Evolutionary conservation across 1,284 basidiomycete genomes (phyloP), one percentile per base, ranked within the genome.

Genomic region (Rhizoctonia solani): DNA sequence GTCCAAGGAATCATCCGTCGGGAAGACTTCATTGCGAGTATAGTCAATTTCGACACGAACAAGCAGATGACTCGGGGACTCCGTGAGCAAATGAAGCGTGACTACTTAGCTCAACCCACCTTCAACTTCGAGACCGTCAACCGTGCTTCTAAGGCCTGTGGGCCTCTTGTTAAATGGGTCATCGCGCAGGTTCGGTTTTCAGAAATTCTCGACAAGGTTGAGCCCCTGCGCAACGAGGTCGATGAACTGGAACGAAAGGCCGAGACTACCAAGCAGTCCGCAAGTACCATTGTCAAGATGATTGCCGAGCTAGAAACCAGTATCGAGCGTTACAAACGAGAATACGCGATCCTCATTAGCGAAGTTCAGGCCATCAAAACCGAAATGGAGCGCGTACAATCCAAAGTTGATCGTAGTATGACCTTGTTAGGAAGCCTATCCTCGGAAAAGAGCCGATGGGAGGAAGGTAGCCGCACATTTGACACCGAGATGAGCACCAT

Each of bases 401-500:
- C 88, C 79, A 98, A 98, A 78, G 97, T 99, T 49, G 92, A 97
- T 73, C 89, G 97, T 69, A 97, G 94, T 75, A 94, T 99, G 88
- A 97, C 90, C 69, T 82, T 99, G 39, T 82, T 99, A 42, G 91
- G 92, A 74, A 97, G 94, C 77, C 81, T 99, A 73, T 97, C 94
- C 1, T 98, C 96, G 0, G 97, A 99, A 79, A 87, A 93, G 77
- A 83, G 85, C 54, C 88, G 97, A 71, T 99, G 97, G 97, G 95
- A 99, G 77, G 82, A 86, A 11, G 94, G 95, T 42, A 98, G 96
- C 77, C 88, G 90, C 66, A 96, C 95, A 0, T 99, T 99, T 76
- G 97, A 99, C 74, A 88, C 88, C 1, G 96, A 99, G 78, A 98
- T 99, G 95, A 92, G 93, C 75, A 99, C 98, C 41, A 96, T 99